Conservation (phyloP, 805 yeast species). For the Metschnikowia vanudenii region DNA sequence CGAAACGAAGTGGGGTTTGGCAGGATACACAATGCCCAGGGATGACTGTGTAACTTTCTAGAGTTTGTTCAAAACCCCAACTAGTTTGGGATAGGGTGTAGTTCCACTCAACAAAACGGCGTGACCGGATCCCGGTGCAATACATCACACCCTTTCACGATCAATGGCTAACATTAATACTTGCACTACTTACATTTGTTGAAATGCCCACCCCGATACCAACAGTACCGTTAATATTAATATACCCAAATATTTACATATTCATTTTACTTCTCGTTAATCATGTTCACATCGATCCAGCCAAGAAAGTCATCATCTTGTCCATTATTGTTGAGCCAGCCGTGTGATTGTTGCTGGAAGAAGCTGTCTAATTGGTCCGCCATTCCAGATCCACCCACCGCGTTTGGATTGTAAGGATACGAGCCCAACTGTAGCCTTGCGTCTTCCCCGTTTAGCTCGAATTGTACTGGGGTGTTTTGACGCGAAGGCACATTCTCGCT, state of each 20-base stretch:
- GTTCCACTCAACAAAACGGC: no score
- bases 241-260: background rate
- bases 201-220: no score
- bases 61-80: no score
- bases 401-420: slow-evolving; percentile 8
- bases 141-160: no score
- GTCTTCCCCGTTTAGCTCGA: slow-evolving; percentile 9
- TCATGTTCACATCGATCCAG: slow-evolving; percentile 78
- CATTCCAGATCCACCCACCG: slow-evolving; percentile 18
- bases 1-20: no score
- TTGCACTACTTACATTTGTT: no score
- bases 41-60: no score
- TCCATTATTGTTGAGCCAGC: slow-evolving; percentile 70
- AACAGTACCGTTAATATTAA: no score
- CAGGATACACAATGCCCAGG: no score
- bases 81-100: no score
- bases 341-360: slow-evolving; percentile 78
- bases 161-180: no score
- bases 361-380: slow-evolving; percentile 51
- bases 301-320: slow-evolving; percentile 85
- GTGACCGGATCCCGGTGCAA: no score
- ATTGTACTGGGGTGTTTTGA: slow-evolving; percentile 2
- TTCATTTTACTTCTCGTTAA: slow-evolving; percentile 14
- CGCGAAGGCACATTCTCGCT: slow-evolving; percentile 1
- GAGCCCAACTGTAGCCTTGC: slow-evolving; percentile 7